A percentile compares a stretch with the other conserved stretches of the same genome.
Evolutionary conservation across 805 yeast species (phyloP).

Genomic region (Zygosaccharomyces kombuchaensis): DNA sequence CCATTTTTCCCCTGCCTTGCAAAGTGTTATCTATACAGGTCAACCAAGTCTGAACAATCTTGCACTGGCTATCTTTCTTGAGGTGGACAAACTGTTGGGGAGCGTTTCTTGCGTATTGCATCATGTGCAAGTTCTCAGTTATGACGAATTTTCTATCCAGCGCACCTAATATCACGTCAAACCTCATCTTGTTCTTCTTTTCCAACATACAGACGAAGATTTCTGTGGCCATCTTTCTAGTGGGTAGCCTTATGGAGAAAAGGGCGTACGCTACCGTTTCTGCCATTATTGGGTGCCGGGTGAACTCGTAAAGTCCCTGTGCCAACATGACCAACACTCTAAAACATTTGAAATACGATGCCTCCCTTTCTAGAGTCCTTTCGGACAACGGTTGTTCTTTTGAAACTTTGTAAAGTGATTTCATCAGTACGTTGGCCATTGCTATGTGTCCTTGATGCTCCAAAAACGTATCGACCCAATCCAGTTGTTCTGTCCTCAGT

Average conservation of each 20-base stretch:
- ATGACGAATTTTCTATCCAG: slow-evolving; percentile 36
- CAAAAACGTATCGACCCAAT: slow-evolving; percentile 79
- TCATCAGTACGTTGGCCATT: slow-evolving; percentile 61
- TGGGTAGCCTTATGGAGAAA: slow-evolving; percentile 66
- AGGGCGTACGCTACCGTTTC: slow-evolving; percentile 68
- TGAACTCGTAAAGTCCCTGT: slow-evolving; percentile 28
- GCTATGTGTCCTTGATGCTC: slow-evolving; percentile 77
- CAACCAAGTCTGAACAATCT: slow-evolving; percentile 66
- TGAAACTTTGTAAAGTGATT: slow-evolving; percentile 33
- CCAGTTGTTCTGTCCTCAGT: slow-evolving; percentile 79
- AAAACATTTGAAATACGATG: slow-evolving; percentile 69
- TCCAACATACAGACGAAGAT: slow-evolving; percentile 56
- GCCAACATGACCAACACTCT: slow-evolving; percentile 42
- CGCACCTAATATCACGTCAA: slow-evolving; percentile 37
- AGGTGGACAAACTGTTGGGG: slow-evolving; percentile 21
- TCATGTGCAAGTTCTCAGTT: slow-evolving; percentile 28
- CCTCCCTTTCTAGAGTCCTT: slow-evolving; percentile 62
- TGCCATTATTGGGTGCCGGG: slow-evolving; percentile 39
- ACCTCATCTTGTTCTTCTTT: slow-evolving; percentile 44
- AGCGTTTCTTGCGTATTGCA: slow-evolving; percentile 14
- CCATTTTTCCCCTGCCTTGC: slow-evolving; percentile 84
- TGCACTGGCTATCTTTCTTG: slow-evolving; percentile 22
- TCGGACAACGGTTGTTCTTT: slow-evolving; percentile 34
- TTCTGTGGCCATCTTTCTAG: slow-evolving; percentile 78
- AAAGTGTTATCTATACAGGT: slow-evolving; percentile 58